Evolutionary conservation across 805 yeast species (phyloP), one percentile per base, ranked within the genome.

Genomic region (Candida nemodendra): DNA sequence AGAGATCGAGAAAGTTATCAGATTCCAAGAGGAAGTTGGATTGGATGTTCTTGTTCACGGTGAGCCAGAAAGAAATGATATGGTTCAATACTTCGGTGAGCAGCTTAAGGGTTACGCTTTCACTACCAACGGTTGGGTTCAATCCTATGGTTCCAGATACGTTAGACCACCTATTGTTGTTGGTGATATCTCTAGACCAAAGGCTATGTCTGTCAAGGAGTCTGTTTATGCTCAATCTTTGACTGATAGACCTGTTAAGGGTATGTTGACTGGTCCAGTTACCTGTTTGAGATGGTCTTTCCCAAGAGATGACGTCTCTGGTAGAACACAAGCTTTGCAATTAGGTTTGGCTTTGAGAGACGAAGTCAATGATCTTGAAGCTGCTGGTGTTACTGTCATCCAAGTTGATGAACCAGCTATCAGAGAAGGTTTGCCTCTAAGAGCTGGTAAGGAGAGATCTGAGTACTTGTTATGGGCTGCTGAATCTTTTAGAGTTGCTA

Each of bases 1-100:
- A 74, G 98, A 93, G 79, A 93, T 93, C 58, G 91, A 85, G 69
- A 82, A 76, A 48, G 98, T 91, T 63, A 86, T 93, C 72, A 84
- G 88, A 78, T 93, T 93, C 95, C 99, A 93, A 79, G 99, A 93
- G 77, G 96, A 93, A 69, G 81, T 91, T 64, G 99, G 95, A 58
- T 81, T 93, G 61, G 99, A 93, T 67, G 98, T 93, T 59, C 78
- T 91, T 59, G 99, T 93, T 54, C 99, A 93, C 74, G 99, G 99
- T 78, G 99, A 93, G 79, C 99, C 99, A 72, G 99, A 93, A 82
- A 86, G 99, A 82, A 93, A 93, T 78, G 99, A 93, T 78, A 93
- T 93, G 99, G 99, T 93, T 63, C 99, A 93, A 79, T 93, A 91
- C 84, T 93, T 93, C 56, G 99, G 99, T 79, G 99, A 93, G 78